phyloP scores from a whole-genome alignment of 2,329 filamentous ascomycete genomes.

The Colletotrichum sp. region DNA sequence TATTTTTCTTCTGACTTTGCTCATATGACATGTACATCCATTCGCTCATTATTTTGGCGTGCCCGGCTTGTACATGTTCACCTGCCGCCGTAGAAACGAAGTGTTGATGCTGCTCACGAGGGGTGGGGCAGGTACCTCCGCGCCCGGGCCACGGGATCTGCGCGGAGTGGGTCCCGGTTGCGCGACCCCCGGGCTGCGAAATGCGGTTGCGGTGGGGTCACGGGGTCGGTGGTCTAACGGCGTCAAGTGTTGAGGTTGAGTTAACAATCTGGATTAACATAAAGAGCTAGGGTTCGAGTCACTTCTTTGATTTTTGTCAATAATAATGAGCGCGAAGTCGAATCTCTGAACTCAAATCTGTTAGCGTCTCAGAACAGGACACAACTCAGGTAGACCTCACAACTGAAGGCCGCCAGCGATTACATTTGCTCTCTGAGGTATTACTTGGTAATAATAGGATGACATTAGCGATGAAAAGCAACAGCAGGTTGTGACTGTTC shows the following conservation, averaged over 20 bases:
- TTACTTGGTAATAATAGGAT: accelerated
- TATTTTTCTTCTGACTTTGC: accelerated
- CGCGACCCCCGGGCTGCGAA: background rate
- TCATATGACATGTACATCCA: background rate
- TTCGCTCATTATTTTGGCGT: accelerated
- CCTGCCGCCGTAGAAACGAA: background rate
- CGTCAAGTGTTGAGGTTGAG: accelerated
- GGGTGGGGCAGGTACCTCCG: background rate
- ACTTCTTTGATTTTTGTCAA: accelerated
- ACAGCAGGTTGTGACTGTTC: accelerated
- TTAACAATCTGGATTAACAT: accelerated
- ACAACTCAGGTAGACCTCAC: too few relatives aligned
- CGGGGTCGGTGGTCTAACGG: background rate
- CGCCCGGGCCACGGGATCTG: background rate
- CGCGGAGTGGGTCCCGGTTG: background rate
- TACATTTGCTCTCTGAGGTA: too few relatives aligned
- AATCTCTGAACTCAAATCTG: accelerated
- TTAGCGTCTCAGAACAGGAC: accelerated
- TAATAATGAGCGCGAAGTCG: too few relatives aligned
- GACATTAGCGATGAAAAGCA: too few relatives aligned
- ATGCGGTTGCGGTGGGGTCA: background rate
- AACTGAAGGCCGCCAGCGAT: accelerated
- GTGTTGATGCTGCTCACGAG: background rate
- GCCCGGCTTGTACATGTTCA: background rate
- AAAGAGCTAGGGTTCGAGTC: accelerated